Conservation (phyloP, 345 rosid species). For the Corchorus olitorius region DNA sequence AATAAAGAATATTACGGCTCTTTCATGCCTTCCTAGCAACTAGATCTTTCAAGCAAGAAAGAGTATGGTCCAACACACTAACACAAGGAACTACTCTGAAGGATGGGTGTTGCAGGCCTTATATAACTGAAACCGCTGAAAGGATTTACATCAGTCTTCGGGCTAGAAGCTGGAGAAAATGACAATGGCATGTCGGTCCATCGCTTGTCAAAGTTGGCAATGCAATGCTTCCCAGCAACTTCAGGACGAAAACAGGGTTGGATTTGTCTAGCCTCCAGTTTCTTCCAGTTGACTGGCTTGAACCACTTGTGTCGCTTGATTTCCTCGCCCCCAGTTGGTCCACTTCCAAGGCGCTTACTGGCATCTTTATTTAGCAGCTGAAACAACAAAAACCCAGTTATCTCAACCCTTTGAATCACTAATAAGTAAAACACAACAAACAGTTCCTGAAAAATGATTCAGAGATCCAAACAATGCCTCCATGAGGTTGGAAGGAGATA, state of each 20-base stretch:
- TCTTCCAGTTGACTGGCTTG: constrained; percentile 82
- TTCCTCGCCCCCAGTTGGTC: constrained; percentile 66
- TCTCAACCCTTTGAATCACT: not conserved
- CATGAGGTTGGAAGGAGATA: no score
- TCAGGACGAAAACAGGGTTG: constrained; percentile 83
- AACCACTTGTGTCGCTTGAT: constrained; percentile 89
- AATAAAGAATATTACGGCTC: not conserved
- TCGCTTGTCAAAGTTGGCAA: constrained; percentile 79
- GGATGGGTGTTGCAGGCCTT: constrained; percentile 68
- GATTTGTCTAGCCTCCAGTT: constrained; percentile 74
- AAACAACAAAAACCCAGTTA: constrained; percentile 11
- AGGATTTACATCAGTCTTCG: constrained; percentile 59
- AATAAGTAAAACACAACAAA: not conserved
- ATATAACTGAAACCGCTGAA: constrained; percentile 69
- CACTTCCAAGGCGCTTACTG: constrained; percentile 70
- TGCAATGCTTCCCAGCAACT: constrained; percentile 78
- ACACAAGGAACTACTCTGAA: constrained; percentile 31
- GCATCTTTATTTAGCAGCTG: constrained; percentile 83
- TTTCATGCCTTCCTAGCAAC: not conserved
- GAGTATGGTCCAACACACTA: not conserved
- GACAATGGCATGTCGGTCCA: constrained; percentile 88
- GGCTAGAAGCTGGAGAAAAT: constrained; percentile 85
- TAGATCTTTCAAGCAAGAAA: not conserved
- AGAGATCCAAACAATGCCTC: no score
- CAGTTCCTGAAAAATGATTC: not conserved